Evolutionary conservation across 306 rosid genomes (phyloP).

Genomic region (Neltuma alba): DNA sequence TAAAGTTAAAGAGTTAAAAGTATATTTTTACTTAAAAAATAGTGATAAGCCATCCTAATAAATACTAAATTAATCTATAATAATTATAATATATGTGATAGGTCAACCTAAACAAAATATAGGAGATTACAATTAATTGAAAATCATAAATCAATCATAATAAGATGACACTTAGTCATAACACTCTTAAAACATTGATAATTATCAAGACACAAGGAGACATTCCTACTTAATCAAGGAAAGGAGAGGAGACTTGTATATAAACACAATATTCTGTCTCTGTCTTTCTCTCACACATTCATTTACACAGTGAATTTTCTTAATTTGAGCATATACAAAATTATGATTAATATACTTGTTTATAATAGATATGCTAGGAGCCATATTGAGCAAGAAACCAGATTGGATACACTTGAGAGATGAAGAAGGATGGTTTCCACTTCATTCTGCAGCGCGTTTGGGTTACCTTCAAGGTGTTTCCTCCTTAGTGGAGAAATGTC

Average conservation of each 20-base stretch:
- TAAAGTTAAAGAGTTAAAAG: no score
- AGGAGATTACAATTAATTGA: no score
- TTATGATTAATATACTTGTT: not conserved
- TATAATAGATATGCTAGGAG: not conserved
- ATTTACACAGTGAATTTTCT: not conserved
- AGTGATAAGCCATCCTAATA: no score
- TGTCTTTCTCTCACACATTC: not conserved
- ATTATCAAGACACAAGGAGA: not conserved
- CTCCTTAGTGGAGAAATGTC: not conserved
- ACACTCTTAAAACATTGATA: not conserved
- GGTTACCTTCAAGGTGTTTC: slow-evolving; percentile 40
- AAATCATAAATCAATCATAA: no score
- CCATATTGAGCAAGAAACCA: not conserved
- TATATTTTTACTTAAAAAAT: no score
- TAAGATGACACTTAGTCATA: no score
- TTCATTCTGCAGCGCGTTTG: slow-evolving; percentile 31
- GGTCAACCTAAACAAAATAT: no score
- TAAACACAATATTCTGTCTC: not conserved
- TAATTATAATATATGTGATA: no score
- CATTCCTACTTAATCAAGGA: not conserved
- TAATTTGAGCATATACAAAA: not conserved
- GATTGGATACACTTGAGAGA: slow-evolving; percentile 9
- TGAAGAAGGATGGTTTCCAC: not conserved
- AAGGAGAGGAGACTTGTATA: not conserved
- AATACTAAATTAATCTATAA: no score